These are phyloP conservation scores for Colletotrichum filicis DNA, from an alignment of 2,329 filamentous ascomycete species.

Conservation along the genomic window DNA sequence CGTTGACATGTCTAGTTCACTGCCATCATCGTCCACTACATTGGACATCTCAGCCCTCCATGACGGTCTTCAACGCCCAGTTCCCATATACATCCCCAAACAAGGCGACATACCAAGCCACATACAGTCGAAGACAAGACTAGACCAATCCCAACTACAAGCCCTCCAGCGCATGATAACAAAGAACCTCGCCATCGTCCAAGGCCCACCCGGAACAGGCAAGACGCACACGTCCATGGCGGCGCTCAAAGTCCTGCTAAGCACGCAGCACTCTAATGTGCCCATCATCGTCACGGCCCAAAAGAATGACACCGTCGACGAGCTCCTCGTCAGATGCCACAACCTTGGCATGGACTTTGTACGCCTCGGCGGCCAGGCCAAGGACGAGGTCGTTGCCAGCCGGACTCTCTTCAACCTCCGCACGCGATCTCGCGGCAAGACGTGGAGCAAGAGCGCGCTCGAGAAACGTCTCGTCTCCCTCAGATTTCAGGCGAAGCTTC, in stretches of 20 bases:
- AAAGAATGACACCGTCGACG: slow-evolving; percentile 91
- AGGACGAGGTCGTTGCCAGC: slow-evolving; percentile 71
- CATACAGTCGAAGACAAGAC: slow-evolving; percentile 42
- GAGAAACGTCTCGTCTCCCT: slow-evolving; percentile 13
- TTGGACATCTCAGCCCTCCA: neutral
- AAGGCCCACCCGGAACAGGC: slow-evolving; percentile 80
- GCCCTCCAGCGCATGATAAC: slow-evolving; percentile 79
- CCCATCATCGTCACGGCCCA: slow-evolving; percentile 86
- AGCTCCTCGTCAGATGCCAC: slow-evolving; percentile 75
- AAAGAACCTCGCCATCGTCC: slow-evolving; percentile 78
- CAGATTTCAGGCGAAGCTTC: slow-evolving; percentile 4
- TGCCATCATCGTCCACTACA: neutral
- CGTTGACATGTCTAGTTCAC: neutral
- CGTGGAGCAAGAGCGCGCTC: slow-evolving; percentile 38
- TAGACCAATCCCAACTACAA: slow-evolving; percentile 78
- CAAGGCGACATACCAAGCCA: slow-evolving; percentile 7
- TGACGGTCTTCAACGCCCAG: neutral
- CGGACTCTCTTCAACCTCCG: slow-evolving; percentile 74
- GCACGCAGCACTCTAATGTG: slow-evolving; percentile 67
- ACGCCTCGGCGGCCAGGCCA: slow-evolving; percentile 74
- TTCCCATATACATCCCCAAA: neutral
- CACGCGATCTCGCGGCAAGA: neutral
- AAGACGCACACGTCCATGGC: slow-evolving; percentile 87
- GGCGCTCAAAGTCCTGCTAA: slow-evolving; percentile 73
- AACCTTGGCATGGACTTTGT: slow-evolving; percentile 64